phyloP scores from a whole-genome alignment of 2,329 filamentous ascomycete species.

The Monosporascus sp. region DNA sequence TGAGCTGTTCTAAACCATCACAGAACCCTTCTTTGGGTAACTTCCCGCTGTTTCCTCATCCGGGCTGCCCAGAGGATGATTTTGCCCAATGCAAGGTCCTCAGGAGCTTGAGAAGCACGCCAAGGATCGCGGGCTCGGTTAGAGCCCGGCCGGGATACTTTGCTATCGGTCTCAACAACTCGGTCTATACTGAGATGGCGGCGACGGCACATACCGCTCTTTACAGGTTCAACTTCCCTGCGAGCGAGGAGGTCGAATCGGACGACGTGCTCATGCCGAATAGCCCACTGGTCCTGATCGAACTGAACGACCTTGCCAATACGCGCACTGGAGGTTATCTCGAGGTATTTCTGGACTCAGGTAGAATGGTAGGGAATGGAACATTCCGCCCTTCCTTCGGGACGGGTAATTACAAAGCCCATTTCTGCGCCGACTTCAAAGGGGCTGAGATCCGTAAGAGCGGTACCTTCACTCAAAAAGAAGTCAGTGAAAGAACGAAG shows the following conservation, averaged over 20 bases:
- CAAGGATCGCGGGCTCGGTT: conserved; percentile 44
- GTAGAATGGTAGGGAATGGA: conserved; percentile 54
- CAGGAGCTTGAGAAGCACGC: conserved; percentile 37
- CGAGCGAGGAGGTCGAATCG: conserved; percentile 18
- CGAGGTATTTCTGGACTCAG: conserved; percentile 42
- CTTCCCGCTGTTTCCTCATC: conserved; percentile 47
- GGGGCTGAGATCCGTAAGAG: conserved; percentile 48
- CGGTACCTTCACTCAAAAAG: conserved; percentile 50
- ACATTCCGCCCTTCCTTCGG: conserved; percentile 57
- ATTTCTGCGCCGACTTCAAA: conserved; percentile 57
- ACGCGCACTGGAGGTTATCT: conserved; percentile 45
- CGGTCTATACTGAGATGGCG: conserved; percentile 56
- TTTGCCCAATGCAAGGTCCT: conserved; percentile 45
- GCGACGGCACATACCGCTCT: conserved; percentile 52
- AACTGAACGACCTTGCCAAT: conserved; percentile 51
- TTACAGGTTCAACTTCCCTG: conserved; percentile 53
- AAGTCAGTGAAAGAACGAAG: conserved; percentile 28
- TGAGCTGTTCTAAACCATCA: conserved; percentile 9
- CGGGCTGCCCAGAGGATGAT: conserved; percentile 42
- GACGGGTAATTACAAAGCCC: conserved; percentile 47
- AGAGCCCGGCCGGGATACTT: conserved; percentile 56
- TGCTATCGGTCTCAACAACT: conserved; percentile 48
- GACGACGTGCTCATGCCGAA: conserved; percentile 26
- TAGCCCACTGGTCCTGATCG: conserved; percentile 53
- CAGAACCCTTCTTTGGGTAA: conserved; percentile 43